phyloP scores from a whole-genome alignment of 2,329 filamentous ascomycete genomes.

The Lithohypha guttulata region DNA sequence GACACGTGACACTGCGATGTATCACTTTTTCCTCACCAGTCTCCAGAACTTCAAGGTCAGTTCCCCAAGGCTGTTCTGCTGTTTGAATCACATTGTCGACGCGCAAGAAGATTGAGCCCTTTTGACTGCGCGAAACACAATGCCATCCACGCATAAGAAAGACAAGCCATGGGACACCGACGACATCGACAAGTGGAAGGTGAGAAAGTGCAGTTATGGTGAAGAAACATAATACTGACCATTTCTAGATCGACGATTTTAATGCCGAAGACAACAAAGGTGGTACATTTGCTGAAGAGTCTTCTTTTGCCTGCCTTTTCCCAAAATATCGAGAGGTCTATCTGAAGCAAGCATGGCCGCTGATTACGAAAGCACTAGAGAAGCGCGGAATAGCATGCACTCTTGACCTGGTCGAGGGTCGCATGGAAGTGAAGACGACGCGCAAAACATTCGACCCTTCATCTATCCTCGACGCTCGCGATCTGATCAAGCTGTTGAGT shows the following conservation, averaged over 20 bases:
- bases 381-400: constrained; percentile 83
- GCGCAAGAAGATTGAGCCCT: constrained; percentile 11
- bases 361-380: constrained; percentile 76
- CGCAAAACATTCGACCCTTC: constrained; percentile 85
- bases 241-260: constrained; percentile 61
- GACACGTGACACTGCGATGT: no score
- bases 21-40: no score
- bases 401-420: constrained; percentile 87
- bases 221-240: no score
- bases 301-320: constrained; percentile 71
- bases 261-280: constrained; percentile 73
- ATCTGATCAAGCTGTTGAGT: constrained; percentile 85
- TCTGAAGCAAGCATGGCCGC: constrained; percentile 82
- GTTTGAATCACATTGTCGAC: no score
- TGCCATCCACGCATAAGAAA: constrained; percentile 82
- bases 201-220: constrained; percentile 28
- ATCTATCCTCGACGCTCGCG: constrained; percentile 82
- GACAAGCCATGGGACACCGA: constrained; percentile 95
- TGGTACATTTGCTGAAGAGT: constrained; percentile 86
- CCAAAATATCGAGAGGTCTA: constrained; percentile 96
- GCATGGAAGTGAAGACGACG: constrained; percentile 94
- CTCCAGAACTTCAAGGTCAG: no score
- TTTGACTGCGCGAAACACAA: constrained; percentile 29
- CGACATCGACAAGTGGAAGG: constrained; percentile 95
- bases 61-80: no score